A percentile compares a stretch with the other conserved stretches of the same genome.
These are phyloP conservation scores for Panicum miliaceum DNA, from an alignment of 176 grass and related monocot genomes.

Conservation along the genomic window DNA sequence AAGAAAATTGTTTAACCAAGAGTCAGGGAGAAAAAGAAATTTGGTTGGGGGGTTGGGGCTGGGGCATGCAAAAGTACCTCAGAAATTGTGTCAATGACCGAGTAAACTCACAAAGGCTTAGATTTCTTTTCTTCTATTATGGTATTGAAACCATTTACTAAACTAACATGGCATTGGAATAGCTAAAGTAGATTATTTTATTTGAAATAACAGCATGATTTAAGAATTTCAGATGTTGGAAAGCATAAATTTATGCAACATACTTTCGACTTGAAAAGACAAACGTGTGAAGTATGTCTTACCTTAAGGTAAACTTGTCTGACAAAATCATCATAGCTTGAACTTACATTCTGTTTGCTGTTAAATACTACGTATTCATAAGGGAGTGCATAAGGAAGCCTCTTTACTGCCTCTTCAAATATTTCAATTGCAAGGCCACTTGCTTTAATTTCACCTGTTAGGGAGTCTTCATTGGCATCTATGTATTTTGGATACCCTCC, in stretches of 20 bases:
- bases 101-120: neutral
- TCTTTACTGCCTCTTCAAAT: constrained; percentile 41
- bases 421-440: constrained; percentile 36
- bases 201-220: neutral
- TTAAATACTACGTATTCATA: constrained; percentile 35
- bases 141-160: neutral
- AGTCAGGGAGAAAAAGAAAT: neutral
- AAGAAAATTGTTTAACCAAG: neutral
- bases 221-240: neutral
- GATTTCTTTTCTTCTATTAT: neutral
- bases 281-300: neutral
- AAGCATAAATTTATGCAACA: neutral
- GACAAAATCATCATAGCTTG: constrained; percentile 36
- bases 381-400: constrained; percentile 39
- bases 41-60: neutral
- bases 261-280: neutral
- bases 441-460: constrained; percentile 19
- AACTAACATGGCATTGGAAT: neutral
- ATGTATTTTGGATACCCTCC: neutral
- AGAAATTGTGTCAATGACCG: neutral
- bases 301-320: constrained; percentile 45
- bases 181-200: neutral
- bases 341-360: neutral
- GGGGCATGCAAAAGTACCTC: neutral
- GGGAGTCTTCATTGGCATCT: neutral